A percentile compares a stretch with the other conserved stretches of the same genome.
Conservation (phyloP, 2,329 filamentous ascomycete species). For the Fusarium globosum region DNA sequence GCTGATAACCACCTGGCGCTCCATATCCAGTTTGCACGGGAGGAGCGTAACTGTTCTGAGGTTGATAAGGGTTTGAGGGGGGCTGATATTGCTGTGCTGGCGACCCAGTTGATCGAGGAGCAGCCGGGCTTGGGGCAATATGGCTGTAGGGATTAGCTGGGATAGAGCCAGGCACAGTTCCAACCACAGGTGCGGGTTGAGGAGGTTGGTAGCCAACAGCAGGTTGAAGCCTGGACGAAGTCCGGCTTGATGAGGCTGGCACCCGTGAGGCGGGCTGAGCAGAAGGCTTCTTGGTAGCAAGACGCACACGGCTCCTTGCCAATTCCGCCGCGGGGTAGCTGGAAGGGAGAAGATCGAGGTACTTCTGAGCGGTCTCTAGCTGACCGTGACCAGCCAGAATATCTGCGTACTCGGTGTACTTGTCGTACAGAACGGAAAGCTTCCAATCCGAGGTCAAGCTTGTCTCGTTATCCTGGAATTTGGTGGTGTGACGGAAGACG, state of each 20-base stretch:
- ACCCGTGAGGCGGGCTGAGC: constrained; percentile 42
- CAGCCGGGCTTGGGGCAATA: constrained; percentile 49
- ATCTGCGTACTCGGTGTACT: constrained; percentile 97
- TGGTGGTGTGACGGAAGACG: constrained; percentile 92
- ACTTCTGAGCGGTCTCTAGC: constrained; percentile 86
- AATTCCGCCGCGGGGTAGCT: constrained; percentile 89
- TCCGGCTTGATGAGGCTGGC: constrained; percentile 47
- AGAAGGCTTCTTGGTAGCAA: constrained; percentile 73
- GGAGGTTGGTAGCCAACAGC: constrained; percentile 61
- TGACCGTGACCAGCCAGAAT: constrained; percentile 92
- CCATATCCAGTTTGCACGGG: constrained; percentile 53
- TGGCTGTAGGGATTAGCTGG: constrained; percentile 55
- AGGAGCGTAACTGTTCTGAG: constrained; percentile 39
- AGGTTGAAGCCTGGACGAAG: constrained; percentile 55
- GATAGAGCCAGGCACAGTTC: constrained; percentile 24
- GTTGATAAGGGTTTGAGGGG: constrained; percentile 52
- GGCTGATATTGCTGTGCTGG: constrained; percentile 52
- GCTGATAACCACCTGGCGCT: constrained; percentile 61
- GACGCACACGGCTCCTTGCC: constrained; percentile 83
- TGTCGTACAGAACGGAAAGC: constrained; percentile 86
- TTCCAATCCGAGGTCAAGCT: constrained; percentile 84
- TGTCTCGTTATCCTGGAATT: constrained; percentile 85
- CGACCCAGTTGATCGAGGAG: constrained; percentile 37
- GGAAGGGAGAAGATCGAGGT: constrained; percentile 85
- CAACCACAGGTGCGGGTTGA: constrained; percentile 50